phyloP scores from a whole-genome alignment of 2,329 filamentous ascomycete species.

The Endocalyx cinctus region DNA sequence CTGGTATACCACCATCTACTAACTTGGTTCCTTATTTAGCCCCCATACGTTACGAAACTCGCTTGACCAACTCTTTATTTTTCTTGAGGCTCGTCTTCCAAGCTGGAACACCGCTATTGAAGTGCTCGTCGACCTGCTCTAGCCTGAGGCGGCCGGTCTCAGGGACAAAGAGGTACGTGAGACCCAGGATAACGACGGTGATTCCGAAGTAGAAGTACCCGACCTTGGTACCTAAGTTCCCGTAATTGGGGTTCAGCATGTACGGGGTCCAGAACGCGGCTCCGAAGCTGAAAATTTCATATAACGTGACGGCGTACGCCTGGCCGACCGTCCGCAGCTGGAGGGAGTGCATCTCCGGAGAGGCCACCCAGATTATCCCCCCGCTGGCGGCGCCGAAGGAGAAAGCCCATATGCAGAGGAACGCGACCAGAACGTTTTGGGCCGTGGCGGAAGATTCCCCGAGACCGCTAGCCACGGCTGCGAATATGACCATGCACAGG shows the following conservation, averaged over 20 bases:
- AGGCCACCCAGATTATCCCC: background rate
- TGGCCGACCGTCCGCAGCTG: constrained; percentile 1
- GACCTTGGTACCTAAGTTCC: background rate
- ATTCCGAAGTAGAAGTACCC: background rate
- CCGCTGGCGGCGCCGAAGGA: background rate
- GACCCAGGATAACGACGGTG: background rate
- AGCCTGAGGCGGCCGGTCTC: constrained; percentile 1
- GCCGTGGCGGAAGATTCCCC: background rate
- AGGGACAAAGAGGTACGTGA: background rate
- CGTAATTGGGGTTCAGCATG: background rate
- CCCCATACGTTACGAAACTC: too few relatives aligned
- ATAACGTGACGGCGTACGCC: background rate
- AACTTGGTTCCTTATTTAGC: too few relatives aligned
- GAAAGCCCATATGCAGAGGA: constrained; percentile 1
- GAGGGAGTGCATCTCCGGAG: constrained; percentile 1
- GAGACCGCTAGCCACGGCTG: background rate
- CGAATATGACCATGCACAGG: background rate
- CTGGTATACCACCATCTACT: too few relatives aligned
- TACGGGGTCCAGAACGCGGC: constrained; percentile 1
- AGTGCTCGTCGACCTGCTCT: background rate
- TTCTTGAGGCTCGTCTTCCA: background rate
- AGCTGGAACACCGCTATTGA: background rate
- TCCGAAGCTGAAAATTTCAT: constrained; percentile 1
- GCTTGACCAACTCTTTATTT: too few relatives aligned
- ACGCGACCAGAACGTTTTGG: background rate